Evolutionary conservation across 306 rosid genomes (phyloP).

Genomic region (Casuarina equisetifolia): DNA sequence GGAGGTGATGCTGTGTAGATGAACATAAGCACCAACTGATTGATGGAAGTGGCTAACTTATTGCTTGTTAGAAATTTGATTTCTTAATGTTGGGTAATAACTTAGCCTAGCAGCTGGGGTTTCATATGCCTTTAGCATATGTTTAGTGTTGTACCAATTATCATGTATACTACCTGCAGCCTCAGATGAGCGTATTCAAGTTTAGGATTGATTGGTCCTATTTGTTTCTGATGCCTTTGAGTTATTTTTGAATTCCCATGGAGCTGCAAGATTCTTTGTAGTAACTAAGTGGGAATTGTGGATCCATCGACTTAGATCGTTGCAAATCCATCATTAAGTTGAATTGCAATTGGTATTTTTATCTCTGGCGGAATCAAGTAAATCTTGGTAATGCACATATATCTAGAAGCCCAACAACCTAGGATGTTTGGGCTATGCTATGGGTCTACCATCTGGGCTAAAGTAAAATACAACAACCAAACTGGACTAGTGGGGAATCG

Average conservation of each 20-base stretch:
- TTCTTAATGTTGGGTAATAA: not conserved
- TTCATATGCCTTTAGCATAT: not conserved
- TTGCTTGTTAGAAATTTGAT: not conserved
- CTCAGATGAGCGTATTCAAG: not conserved
- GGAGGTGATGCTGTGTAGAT: conserved; percentile 19
- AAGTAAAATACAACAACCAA: too few species aligned
- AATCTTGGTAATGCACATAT: too few species aligned
- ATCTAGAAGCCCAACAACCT: too few species aligned
- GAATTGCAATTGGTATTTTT: not conserved
- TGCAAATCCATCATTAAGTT: conserved; percentile 3
- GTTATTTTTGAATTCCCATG: not conserved
- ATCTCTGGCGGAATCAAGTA: too few species aligned
- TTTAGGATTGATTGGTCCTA: conserved; percentile 1
- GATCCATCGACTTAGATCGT: not conserved
- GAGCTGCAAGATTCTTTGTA: not conserved
- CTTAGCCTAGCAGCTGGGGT: not conserved
- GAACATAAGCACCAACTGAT: conserved; percentile 6
- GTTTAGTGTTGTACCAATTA: not conserved
- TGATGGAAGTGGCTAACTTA: not conserved
- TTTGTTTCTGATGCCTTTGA: not conserved
- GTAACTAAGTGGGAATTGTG: conserved; percentile 5
- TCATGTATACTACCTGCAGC: not conserved
- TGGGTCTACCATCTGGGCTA: too few species aligned
- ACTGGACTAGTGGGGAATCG: too few species aligned
- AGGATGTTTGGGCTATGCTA: too few species aligned